phyloP scores from a whole-genome alignment of 139 green algal genomes.

The Picochlorum sp. region DNA sequence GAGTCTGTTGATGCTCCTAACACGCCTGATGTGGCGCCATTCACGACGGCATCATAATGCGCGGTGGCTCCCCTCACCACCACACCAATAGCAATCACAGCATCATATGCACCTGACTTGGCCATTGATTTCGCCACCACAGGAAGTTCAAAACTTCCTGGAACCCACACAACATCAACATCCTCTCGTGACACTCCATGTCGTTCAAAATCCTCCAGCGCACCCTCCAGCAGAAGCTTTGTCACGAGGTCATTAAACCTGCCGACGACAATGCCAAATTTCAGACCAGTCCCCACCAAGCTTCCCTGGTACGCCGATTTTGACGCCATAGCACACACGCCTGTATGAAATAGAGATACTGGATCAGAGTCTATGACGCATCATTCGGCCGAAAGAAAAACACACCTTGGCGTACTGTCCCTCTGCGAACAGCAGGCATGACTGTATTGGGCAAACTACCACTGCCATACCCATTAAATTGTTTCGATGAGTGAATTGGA shows the following conservation, averaged over 20 bases:
- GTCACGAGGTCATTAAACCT: slow-evolving; percentile 95
- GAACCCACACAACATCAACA: slow-evolving; percentile 84
- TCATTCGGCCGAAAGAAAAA: no score
- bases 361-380: no score
- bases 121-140: slow-evolving; percentile 87
- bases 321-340: no score
- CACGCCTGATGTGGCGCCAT: slow-evolving; percentile 67
- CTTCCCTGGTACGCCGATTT: slow-evolving; percentile 10
- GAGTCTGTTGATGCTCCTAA: slow-evolving; percentile 59
- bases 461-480: no score
- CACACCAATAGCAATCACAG: slow-evolving; percentile 82
- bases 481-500: no score
- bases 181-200: slow-evolving; percentile 50
- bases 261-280: slow-evolving; percentile 70
- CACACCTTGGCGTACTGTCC: no score
- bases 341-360: no score
- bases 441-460: no score
- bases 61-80: slow-evolving; percentile 88
- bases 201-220: slow-evolving; percentile 58
- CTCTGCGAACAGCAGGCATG: background rate
- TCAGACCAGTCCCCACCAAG: slow-evolving; percentile 28
- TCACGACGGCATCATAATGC: slow-evolving; percentile 92
- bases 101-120: slow-evolving; percentile 75
- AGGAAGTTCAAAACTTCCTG: slow-evolving; percentile 92
- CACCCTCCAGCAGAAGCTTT: slow-evolving; percentile 79